Percentiles rank a stretch among this genome's conserved stretches.
Evolutionary conservation across 2,329 filamentous ascomycete genomes (phyloP).

Genomic region (Phialophora macrospora): DNA sequence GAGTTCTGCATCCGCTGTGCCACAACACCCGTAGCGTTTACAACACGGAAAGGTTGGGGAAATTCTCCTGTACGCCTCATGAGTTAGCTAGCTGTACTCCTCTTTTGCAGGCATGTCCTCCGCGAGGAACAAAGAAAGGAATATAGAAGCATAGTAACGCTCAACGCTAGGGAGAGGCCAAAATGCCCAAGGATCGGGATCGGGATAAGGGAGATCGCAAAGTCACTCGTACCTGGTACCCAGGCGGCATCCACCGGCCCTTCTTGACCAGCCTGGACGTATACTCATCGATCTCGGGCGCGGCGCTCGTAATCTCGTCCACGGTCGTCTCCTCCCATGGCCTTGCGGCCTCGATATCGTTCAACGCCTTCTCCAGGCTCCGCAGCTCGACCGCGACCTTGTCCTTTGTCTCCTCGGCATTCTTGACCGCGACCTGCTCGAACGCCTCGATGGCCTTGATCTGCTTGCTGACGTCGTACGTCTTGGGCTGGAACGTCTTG

Average conservation of each 20-base stretch:
- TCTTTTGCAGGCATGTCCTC: neutral
- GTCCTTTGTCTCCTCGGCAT: constrained; percentile 93
- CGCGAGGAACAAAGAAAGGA: constrained; percentile 22
- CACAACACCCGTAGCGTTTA: constrained; percentile 60
- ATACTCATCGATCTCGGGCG: constrained; percentile 97
- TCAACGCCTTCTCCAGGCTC: constrained; percentile 90
- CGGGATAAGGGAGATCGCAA: neutral
- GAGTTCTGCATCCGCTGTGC: neutral
- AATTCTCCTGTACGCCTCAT: constrained; percentile 76
- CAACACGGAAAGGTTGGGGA: constrained; percentile 92
- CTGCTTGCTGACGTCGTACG: constrained; percentile 91
- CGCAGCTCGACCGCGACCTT: constrained; percentile 94
- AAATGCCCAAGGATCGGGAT: neutral
- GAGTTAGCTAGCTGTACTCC: constrained; percentile 15
- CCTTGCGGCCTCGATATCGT: constrained; percentile 95
- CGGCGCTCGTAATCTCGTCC: constrained; percentile 91
- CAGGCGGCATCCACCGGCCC: constrained; percentile 96
- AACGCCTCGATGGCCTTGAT: constrained; percentile 98
- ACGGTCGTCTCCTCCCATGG: constrained; percentile 97
- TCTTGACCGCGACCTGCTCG: constrained; percentile 95
- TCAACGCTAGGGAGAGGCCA: neutral
- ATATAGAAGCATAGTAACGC: neutral
- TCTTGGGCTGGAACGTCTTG: constrained; percentile 84
- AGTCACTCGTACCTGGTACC: constrained; percentile 83
- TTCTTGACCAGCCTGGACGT: constrained; percentile 92